Evolutionary conservation across 768 basidiomycete species (phyloP).

Genomic region (Pleurotus cornucopiae): DNA sequence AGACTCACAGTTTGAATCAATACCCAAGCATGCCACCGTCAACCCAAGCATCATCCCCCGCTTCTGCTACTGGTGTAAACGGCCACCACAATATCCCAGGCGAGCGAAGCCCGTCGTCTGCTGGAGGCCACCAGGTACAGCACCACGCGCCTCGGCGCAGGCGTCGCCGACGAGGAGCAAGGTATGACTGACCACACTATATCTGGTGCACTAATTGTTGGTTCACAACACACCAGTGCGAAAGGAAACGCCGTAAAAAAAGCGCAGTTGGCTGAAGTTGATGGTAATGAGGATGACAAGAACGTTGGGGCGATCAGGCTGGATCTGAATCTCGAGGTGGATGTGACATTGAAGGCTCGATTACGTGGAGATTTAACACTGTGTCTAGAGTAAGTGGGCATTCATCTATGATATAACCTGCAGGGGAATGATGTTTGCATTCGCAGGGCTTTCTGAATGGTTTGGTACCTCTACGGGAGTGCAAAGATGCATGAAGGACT

Average conservation of each 20-base stretch:
- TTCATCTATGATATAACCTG: not conserved
- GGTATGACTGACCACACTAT: not conserved
- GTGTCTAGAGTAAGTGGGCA: not conserved
- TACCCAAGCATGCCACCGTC: too few species aligned
- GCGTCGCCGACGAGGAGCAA: not conserved
- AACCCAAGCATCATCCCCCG: not conserved
- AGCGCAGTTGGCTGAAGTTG: not conserved
- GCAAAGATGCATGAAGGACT: too few species aligned
- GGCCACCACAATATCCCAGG: not conserved
- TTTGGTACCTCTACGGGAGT: too few species aligned
- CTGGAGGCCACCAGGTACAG: not conserved
- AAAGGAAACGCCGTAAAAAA: not conserved
- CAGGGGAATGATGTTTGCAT: too few species aligned
- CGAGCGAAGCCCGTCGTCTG: not conserved
- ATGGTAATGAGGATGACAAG: not conserved
- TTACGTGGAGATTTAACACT: conserved; percentile 2
- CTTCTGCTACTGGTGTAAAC: not conserved
- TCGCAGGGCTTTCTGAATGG: too few species aligned
- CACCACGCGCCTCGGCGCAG: not conserved
- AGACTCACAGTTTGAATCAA: too few species aligned
- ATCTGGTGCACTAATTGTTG: not conserved
- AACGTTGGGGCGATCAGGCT: not conserved
- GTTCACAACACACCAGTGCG: too few species aligned
- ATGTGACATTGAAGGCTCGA: not conserved
- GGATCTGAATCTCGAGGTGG: conserved; percentile 1